Evolutionary conservation across 371 early-diverging fungal species (phyloP).

Genomic region (Mucor circinelloides): DNA sequence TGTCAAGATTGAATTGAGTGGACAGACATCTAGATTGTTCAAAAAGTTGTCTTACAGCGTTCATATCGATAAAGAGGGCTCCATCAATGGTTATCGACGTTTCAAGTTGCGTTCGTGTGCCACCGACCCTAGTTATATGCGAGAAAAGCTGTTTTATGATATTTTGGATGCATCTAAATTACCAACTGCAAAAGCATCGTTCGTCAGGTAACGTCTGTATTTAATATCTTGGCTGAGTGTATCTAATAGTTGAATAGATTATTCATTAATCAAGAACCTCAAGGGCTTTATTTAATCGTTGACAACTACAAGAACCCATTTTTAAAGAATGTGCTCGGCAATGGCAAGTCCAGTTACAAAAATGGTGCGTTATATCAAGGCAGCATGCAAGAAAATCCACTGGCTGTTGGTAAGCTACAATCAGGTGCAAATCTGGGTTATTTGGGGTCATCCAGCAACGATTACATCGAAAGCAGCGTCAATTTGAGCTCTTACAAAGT

Average conservation of each 20-base stretch:
- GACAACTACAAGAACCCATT: conserved; percentile 46
- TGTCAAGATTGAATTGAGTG: conserved; percentile 25
- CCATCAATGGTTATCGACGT: conserved; percentile 30
- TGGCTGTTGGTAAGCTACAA: conserved; percentile 16
- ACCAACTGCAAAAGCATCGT: conserved; percentile 46
- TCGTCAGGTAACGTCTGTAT: conserved; percentile 30
- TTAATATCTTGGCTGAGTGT: not conserved
- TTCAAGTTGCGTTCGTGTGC: conserved; percentile 42
- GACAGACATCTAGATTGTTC: conserved; percentile 40
- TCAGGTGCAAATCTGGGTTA: conserved; percentile 38
- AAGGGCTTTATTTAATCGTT: conserved; percentile 47
- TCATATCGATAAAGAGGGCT: conserved; percentile 15
- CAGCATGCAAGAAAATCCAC: conserved; percentile 35
- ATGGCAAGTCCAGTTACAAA: conserved; percentile 14
- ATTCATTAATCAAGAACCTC: conserved; percentile 44
- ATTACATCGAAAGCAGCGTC: conserved; percentile 12
- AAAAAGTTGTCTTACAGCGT: conserved; percentile 36
- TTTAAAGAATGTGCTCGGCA: conserved; percentile 25
- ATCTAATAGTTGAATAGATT: conserved; percentile 18
- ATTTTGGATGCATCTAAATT: conserved; percentile 43
- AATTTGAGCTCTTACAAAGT: conserved; percentile 23
- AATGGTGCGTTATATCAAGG: conserved; percentile 36
- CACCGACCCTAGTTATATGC: conserved; percentile 54
- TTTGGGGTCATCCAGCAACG: conserved; percentile 12
- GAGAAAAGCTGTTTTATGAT: conserved; percentile 58